phyloP scores from a whole-genome alignment of 108 stramenopile genomes.

The Nitzschia palea region DNA sequence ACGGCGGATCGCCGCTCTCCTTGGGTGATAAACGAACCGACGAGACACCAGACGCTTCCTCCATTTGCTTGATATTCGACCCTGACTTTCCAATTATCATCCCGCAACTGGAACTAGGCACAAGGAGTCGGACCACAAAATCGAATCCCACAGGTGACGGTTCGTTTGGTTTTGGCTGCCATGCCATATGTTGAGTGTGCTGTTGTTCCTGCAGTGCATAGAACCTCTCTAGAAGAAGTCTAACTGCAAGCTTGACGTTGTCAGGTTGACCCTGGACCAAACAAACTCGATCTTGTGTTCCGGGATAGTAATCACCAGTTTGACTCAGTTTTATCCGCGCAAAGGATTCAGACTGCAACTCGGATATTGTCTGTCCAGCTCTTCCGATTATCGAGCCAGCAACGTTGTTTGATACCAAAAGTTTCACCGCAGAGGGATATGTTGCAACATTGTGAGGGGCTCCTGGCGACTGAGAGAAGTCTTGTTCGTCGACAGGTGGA shows the following conservation, averaged over 20 bases:
- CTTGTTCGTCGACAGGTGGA: background rate
- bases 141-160: conserved; percentile 22
- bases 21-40: conserved; percentile 73
- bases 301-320: conserved; percentile 75
- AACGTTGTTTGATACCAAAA: conserved; percentile 78
- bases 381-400: conserved; percentile 84
- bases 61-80: conserved; percentile 73
- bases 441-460: conserved; percentile 14
- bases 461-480: background rate
- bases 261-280: conserved; percentile 70
- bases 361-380: conserved; percentile 73
- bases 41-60: conserved; percentile 64
- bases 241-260: conserved; percentile 59
- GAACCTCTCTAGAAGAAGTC: conserved; percentile 56
- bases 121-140: conserved; percentile 73
- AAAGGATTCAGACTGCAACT: conserved; percentile 65
- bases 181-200: conserved; percentile 39
- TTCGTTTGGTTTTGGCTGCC: conserved; percentile 27
- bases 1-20: conserved; percentile 29
- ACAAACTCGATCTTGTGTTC: conserved; percentile 78
- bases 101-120: conserved; percentile 74
- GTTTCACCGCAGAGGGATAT: conserved; percentile 55
- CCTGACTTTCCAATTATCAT: conserved; percentile 85
- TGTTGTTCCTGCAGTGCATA: conserved; percentile 58
- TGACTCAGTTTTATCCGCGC: conserved; percentile 80